phyloP scores from a whole-genome alignment of 331 rosid genomes.

The Stylosanthes scabra region DNA sequence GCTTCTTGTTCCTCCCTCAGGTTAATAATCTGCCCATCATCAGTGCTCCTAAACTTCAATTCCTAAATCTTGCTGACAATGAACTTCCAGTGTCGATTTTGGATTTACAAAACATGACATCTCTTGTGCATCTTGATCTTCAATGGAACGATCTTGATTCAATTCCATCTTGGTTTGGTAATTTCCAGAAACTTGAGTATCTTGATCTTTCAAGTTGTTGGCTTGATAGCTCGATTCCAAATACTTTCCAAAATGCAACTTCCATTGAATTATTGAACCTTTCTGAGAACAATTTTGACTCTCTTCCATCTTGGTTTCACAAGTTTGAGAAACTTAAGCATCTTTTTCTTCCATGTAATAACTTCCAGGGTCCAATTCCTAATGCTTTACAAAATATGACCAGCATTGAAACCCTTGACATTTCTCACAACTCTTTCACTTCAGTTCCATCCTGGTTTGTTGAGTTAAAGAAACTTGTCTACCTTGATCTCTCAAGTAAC shows the following conservation, averaged over 20 bases:
- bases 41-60: too few relatives aligned
- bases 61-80: too few relatives aligned
- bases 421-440: not conserved
- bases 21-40: not conserved
- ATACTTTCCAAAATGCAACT: slow-evolving; percentile 11
- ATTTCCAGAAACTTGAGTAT: too few relatives aligned
- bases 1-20: not conserved
- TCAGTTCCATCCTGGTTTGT: slow-evolving; percentile 43
- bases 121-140: slow-evolving; percentile 25
- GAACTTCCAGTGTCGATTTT: not conserved
- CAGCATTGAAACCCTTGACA: slow-evolving; percentile 17
- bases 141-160: not conserved
- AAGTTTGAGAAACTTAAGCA: not conserved
- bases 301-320: slow-evolving; percentile 31
- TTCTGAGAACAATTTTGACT: not conserved
- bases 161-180: slow-evolving; percentile 25
- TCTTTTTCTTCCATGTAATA: too few relatives aligned
- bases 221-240: too few relatives aligned
- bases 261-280: slow-evolving; percentile 26
- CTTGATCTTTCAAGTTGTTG: too few relatives aligned
- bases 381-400: slow-evolving; percentile 13
- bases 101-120: slow-evolving; percentile 10
- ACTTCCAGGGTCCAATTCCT: slow-evolving; percentile 38
- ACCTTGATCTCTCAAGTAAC: not conserved
- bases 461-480: not conserved